Conservation (phyloP, 2,329 filamentous ascomycete species). For the Aureobasidium leucospermi region DNA sequence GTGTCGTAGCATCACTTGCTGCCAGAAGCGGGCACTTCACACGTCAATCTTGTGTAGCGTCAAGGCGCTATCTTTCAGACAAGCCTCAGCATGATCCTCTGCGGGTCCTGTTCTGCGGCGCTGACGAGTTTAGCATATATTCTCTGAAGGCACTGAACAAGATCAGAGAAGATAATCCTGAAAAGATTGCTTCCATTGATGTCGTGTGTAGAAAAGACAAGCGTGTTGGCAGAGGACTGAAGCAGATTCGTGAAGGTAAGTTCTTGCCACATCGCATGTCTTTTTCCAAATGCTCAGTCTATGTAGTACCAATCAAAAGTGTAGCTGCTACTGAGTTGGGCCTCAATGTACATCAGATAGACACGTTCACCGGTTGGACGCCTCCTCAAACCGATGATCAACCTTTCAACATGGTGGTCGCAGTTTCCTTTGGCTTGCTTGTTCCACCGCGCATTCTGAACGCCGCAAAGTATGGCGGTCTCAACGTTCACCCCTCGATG, state of each 20-base stretch:
- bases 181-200: constrained; percentile 66
- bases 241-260: constrained; percentile 58
- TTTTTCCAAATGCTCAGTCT: constrained; percentile 12
- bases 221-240: constrained; percentile 66
- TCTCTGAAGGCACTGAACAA: constrained; percentile 63
- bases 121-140: constrained; percentile 79
- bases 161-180: constrained; percentile 42
- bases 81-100: constrained; percentile 46
- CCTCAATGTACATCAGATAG: constrained; percentile 64
- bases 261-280: not conserved
- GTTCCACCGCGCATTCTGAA: constrained; percentile 71
- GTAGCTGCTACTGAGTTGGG: constrained; percentile 52
- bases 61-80: not conserved
- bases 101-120: constrained; percentile 86
- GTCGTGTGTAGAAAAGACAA: constrained; percentile 79
- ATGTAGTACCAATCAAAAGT: constrained; percentile 63
- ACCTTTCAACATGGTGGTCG: constrained; percentile 69
- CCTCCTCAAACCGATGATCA: constrained; percentile 43
- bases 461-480: constrained; percentile 67
- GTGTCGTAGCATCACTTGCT: not conserved
- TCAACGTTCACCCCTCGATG: constrained; percentile 90
- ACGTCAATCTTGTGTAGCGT: not conserved
- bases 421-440: constrained; percentile 90
- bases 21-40: not conserved
- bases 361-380: constrained; percentile 80